Evolutionary conservation across 2,329 filamentous ascomycete species (phyloP).

Genomic region (Penicillium janthinellum): DNA sequence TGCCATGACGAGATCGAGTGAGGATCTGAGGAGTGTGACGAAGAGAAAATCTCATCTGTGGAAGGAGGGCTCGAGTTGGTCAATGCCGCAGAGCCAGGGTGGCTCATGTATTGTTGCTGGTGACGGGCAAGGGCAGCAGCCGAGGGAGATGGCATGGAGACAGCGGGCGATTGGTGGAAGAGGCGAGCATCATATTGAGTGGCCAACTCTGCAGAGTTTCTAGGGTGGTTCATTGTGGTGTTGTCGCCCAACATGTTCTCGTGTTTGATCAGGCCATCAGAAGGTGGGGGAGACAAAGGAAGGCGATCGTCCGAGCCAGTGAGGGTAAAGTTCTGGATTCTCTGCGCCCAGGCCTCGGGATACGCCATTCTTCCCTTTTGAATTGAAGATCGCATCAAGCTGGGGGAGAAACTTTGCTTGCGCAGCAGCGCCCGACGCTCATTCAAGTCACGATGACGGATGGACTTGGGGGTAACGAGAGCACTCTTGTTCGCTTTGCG

Average conservation of each 20-base stretch:
- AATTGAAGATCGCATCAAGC: constrained; percentile 59
- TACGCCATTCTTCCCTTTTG: constrained; percentile 46
- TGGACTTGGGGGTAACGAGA: constrained; percentile 42
- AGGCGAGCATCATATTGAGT: constrained; percentile 37
- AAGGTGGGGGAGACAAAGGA: constrained; percentile 50
- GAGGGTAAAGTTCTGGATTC: constrained; percentile 56
- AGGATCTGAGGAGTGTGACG: constrained; percentile 43
- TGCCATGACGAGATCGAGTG: constrained; percentile 46
- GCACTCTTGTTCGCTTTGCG: constrained; percentile 41
- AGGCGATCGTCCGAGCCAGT: constrained; percentile 47
- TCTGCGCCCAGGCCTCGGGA: constrained; percentile 55
- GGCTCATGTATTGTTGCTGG: constrained; percentile 37
- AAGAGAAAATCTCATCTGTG: constrained; percentile 42
- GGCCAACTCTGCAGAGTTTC: constrained; percentile 34
- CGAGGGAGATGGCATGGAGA: constrained; percentile 38
- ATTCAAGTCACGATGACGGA: constrained; percentile 45
- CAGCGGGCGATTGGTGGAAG: constrained; percentile 37
- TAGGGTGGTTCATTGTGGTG: constrained; percentile 35
- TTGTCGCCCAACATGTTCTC: constrained; percentile 39
- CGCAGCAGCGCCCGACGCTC: constrained; percentile 40
- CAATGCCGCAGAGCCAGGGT: constrained; percentile 33
- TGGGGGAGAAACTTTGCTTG: constrained; percentile 51
- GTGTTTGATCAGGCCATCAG: constrained; percentile 45
- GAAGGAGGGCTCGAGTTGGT: constrained; percentile 40
- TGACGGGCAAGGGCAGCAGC: constrained; percentile 32